Percentiles rank a stretch among this genome's conserved stretches.
phyloP scores from a whole-genome alignment of 1,284 basidiomycete species.

The Singerocomus inundabilis region DNA sequence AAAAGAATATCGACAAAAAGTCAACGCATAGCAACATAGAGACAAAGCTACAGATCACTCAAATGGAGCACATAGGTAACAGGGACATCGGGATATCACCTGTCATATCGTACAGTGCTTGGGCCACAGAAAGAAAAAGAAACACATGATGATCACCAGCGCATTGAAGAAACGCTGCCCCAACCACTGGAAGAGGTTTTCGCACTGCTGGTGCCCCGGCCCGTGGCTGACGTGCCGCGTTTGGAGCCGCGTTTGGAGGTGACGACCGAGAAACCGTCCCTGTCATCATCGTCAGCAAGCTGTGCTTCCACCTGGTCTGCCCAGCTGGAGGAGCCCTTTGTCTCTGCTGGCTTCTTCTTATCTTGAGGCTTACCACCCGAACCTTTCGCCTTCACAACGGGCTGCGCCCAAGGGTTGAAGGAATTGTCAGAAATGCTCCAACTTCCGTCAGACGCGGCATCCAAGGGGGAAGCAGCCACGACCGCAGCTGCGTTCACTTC shows the following conservation, averaged over 20 bases:
- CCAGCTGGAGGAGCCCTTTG: constrained; percentile 17
- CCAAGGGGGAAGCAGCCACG: constrained; percentile 1
- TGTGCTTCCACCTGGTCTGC: constrained; percentile 31
- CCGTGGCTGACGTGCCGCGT: constrained; percentile 12
- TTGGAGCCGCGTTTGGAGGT: constrained; percentile 18
- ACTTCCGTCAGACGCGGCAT: constrained; percentile 15
- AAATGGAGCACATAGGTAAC: neutral
- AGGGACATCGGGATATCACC: neutral
- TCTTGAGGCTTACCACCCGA: constrained; percentile 7
- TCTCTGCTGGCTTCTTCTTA: constrained; percentile 15
- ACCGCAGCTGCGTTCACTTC: constrained; percentile 5
- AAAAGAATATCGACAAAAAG: neutral
- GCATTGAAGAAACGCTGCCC: constrained; percentile 23
- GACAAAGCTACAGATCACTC: constrained; percentile 1
- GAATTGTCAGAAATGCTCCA: constrained; percentile 22
- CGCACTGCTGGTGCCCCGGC: constrained; percentile 9
- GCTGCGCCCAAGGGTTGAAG: constrained; percentile 25
- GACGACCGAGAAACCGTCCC: constrained; percentile 4
- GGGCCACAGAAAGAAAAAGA: neutral
- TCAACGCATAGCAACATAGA: constrained; percentile 1
- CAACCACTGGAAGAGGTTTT: constrained; percentile 28
- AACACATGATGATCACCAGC: constrained; percentile 21
- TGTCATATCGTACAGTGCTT: constrained; percentile 11
- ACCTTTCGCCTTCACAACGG: constrained; percentile 13
- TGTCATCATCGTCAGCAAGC: constrained; percentile 5